Percentiles rank a stretch among this genome's conserved stretches.
These are phyloP conservation scores for Verbascum thapsus DNA, from an alignment of 257 asterid genomes.

Conservation along the genomic window DNA sequence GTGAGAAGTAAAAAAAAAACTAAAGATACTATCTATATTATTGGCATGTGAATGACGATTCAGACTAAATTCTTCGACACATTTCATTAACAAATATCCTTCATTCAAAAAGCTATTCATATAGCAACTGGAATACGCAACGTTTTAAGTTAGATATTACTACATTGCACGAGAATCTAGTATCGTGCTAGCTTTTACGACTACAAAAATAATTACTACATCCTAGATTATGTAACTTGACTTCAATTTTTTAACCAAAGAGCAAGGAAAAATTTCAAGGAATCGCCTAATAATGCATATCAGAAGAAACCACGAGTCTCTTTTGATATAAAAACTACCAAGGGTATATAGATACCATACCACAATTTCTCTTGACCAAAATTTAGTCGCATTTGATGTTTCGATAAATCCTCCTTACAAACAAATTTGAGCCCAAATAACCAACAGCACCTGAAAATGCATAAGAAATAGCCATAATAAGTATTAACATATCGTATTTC, in stretches of 20 bases:
- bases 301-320: constrained; percentile 25
- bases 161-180: constrained; percentile 27
- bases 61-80: too few relatives aligned
- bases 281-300: constrained; percentile 38
- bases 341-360: constrained; percentile 23
- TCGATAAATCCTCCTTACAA: constrained; percentile 68
- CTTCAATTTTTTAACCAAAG: constrained; percentile 36
- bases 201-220: constrained; percentile 36
- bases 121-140: neutral
- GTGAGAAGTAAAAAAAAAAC: too few relatives aligned
- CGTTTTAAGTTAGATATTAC: constrained; percentile 11
- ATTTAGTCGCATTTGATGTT: constrained; percentile 63
- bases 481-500: too few relatives aligned
- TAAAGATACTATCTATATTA: too few relatives aligned
- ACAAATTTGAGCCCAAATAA: constrained; percentile 52
- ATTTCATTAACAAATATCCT: too few relatives aligned
- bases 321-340: constrained; percentile 10
- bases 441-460: constrained; percentile 63
- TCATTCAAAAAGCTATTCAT: neutral
- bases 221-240: constrained; percentile 36
- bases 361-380: constrained; percentile 5
- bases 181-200: constrained; percentile 30
- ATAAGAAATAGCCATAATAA: neutral
- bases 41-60: too few relatives aligned
- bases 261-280: constrained; percentile 33